A percentile compares a stretch with the other conserved stretches of the same genome.
phyloP scores from a whole-genome alignment of 192 early-diverging fungal genomes.

The Borealophlyctis nickersoniae region DNA sequence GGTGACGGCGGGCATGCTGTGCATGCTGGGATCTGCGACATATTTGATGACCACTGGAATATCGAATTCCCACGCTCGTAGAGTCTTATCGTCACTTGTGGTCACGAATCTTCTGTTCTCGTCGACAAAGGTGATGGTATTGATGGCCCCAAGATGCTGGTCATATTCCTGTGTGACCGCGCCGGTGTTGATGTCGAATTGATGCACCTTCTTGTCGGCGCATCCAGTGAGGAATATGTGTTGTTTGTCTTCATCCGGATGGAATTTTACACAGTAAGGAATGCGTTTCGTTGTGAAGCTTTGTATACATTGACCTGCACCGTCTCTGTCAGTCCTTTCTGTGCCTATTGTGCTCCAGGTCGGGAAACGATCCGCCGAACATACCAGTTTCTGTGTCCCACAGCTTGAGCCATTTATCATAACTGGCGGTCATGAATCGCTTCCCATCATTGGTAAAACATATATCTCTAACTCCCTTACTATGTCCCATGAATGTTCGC shows the following conservation, averaged over 20 bases:
- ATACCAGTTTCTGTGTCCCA: constrained; percentile 99
- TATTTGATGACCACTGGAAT: constrained; percentile 99
- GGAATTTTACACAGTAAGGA: constrained; percentile 87
- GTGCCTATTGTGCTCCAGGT: neutral
- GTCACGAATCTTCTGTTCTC: constrained; percentile 91
- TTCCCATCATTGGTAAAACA: constrained; percentile 84
- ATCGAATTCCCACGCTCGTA: constrained; percentile 97
- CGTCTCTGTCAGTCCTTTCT: neutral
- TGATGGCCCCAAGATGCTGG: constrained; percentile 94
- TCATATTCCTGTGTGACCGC: constrained; percentile 92
- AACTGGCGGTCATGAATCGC: constrained; percentile 81
- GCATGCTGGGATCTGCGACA: constrained; percentile 94
- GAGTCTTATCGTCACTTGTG: constrained; percentile 94
- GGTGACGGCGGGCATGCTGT: constrained; percentile 91
- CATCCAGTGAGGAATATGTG: constrained; percentile 89
- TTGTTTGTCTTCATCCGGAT: constrained; percentile 84
- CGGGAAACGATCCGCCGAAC: neutral
- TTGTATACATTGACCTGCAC: constrained; percentile 72
- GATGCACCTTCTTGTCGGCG: constrained; percentile 88
- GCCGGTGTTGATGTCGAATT: constrained; percentile 81
- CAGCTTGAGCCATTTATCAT: constrained; percentile 88
- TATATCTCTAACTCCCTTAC: constrained; percentile 89
- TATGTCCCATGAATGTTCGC: constrained; percentile 88
- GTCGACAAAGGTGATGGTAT: constrained; percentile 96
- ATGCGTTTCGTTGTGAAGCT: constrained; percentile 72